phyloP scores from a whole-genome alignment of 129 eudicot species.

The Pseudognaphalium luteoalbum region DNA sequence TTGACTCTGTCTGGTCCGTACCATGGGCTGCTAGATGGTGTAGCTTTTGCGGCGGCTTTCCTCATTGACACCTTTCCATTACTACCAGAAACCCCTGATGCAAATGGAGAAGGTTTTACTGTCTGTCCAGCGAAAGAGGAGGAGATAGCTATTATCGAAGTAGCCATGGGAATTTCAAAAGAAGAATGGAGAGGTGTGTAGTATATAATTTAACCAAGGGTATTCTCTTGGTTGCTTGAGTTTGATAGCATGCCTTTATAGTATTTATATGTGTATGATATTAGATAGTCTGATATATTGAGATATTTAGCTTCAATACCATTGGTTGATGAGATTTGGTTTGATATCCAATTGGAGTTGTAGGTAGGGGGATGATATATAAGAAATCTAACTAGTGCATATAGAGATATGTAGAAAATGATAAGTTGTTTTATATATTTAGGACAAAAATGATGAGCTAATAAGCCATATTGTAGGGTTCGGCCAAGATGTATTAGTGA shows the following conservation, averaged over 20 bases:
- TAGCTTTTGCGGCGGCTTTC: conserved; percentile 5
- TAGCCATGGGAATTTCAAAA: background rate
- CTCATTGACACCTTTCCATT: conserved; percentile 6
- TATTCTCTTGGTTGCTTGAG: conserved; percentile 21
- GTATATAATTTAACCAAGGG: background rate
- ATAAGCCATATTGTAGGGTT: conserved; percentile 20
- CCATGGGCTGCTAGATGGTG: conserved; percentile 15
- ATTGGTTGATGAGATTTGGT: conserved; percentile 20
- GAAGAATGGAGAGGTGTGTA: background rate
- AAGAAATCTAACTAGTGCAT: background rate
- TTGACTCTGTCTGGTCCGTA: conserved; percentile 28
- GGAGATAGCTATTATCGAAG: background rate
- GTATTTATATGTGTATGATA: background rate
- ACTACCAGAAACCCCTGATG: background rate
- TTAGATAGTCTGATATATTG: background rate
- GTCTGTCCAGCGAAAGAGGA: background rate
- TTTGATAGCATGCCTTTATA: background rate
- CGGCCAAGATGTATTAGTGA: conserved; percentile 1
- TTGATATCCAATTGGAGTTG: conserved; percentile 5
- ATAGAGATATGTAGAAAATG: background rate
- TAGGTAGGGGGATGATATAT: background rate
- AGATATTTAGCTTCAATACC: background rate
- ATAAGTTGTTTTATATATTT: background rate
- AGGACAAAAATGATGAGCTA: conserved; percentile 24
- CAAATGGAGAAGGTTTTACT: background rate